A percentile compares a stretch with the other conserved stretches of the same genome.
phyloP scores from a whole-genome alignment of 176 grass and related monocot genomes.

The Avena insularis region DNA sequence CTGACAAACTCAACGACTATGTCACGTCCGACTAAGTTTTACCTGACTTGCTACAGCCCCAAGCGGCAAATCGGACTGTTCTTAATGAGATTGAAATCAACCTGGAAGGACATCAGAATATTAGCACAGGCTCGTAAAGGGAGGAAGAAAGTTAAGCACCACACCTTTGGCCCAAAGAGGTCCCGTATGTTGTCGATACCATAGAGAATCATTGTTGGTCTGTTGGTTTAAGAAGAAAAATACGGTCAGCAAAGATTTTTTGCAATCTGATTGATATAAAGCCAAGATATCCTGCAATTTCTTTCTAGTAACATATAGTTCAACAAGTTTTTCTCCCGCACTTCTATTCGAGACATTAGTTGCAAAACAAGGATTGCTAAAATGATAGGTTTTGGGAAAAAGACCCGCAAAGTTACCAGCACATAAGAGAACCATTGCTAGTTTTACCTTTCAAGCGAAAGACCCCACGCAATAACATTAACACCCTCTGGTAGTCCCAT shows the following conservation, averaged over 20 bases:
- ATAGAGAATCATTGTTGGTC: constrained; percentile 92
- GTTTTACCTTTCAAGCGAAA: constrained; percentile 92
- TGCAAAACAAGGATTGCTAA: not conserved
- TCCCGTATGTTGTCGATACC: constrained; percentile 83
- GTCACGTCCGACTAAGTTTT: not conserved
- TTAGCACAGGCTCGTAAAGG: not conserved
- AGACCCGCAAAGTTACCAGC: not conserved
- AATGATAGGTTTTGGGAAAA: not conserved
- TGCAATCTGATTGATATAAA: not conserved
- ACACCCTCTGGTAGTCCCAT: constrained; percentile 94
- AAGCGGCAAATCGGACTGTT: constrained; percentile 65
- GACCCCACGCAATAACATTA: constrained; percentile 99
- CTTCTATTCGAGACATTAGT: not conserved
- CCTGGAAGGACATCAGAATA: too few species aligned
- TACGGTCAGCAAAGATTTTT: not conserved
- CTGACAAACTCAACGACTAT: not conserved
- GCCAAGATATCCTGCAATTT: too few species aligned
- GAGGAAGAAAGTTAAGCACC: not conserved
- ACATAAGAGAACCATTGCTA: not conserved
- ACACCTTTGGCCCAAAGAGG: constrained; percentile 98
- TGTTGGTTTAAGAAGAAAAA: constrained; percentile 32
- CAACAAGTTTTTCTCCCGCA: not conserved
- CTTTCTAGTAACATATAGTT: too few species aligned
- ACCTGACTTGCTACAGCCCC: constrained; percentile 47
- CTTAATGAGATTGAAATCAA: too few species aligned